A percentile compares a stretch with the other conserved stretches of the same genome.
These are phyloP conservation scores for Hypoxylon rubiginosum DNA, from an alignment of 2,329 filamentous ascomycete genomes.

Conservation along the genomic window DNA sequence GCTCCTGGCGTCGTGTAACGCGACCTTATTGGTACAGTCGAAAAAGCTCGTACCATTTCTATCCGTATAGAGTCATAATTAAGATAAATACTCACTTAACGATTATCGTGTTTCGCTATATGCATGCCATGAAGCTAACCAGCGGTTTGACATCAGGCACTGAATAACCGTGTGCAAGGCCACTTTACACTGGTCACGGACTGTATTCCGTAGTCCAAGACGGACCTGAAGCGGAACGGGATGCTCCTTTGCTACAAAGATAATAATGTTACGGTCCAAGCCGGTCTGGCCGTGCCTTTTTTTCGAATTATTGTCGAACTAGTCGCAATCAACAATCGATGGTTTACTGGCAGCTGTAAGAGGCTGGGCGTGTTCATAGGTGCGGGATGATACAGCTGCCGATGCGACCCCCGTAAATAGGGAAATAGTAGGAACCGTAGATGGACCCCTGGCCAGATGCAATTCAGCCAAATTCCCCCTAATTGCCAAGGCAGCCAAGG, in stretches of 20 bases:
- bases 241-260: background rate
- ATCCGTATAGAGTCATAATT: too few species aligned
- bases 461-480: constrained; percentile 45
- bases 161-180: too few species aligned
- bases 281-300: background rate
- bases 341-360: background rate
- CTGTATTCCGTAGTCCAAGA: too few species aligned
- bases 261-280: background rate
- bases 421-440: too few species aligned
- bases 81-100: too few species aligned
- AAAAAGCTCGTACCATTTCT: too few species aligned
- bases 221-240: background rate
- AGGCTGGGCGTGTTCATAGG: background rate
- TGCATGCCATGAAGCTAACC: too few species aligned
- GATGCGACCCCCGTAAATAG: constrained; percentile 18
- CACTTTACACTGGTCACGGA: too few species aligned
- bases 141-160: too few species aligned
- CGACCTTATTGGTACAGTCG: too few species aligned
- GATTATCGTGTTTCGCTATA: too few species aligned
- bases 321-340: background rate
- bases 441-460: constrained; percentile 18
- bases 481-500: constrained; percentile 45
- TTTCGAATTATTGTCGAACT: background rate
- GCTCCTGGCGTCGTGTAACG: too few species aligned
- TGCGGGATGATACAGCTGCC: constrained; percentile 10